phyloP scores from a whole-genome alignment of 2,329 filamentous ascomycete species.

The Truncatella angustata region DNA sequence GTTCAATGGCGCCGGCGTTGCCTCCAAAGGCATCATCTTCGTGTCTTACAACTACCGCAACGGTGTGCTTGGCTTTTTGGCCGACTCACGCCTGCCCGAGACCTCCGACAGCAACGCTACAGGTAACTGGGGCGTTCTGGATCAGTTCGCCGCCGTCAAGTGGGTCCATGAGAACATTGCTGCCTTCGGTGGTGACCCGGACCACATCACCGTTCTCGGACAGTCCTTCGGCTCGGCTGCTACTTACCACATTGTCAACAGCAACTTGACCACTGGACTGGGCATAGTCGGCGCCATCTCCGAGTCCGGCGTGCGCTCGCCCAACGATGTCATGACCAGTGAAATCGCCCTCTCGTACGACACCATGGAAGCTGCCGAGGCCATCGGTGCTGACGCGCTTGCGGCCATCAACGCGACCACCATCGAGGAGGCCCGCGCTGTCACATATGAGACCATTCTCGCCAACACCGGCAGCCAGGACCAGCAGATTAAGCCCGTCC shows the following conservation, averaged over 20 bases:
- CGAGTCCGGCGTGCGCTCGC: slow-evolving; percentile 29
- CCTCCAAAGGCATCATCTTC: slow-evolving; percentile 19
- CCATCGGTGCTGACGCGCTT: slow-evolving; percentile 15
- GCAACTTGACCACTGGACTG: slow-evolving; percentile 20
- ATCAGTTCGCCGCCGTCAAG: slow-evolving; percentile 18
- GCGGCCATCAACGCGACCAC: slow-evolving; percentile 17
- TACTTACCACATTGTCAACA: slow-evolving; percentile 23
- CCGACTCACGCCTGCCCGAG: slow-evolving; percentile 31
- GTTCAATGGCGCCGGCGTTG: slow-evolving; percentile 18
- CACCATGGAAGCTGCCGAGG: slow-evolving; percentile 18
- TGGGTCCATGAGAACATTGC: slow-evolving; percentile 8
- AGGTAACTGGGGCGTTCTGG: slow-evolving; percentile 25
- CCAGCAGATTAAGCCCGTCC: neutral
- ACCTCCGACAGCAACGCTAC: slow-evolving; percentile 23
- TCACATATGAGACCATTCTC: slow-evolving; percentile 15
- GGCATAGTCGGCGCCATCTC: slow-evolving; percentile 29
- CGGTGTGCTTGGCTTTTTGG: slow-evolving; percentile 19
- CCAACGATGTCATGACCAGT: slow-evolving; percentile 28
- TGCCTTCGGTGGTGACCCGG: too few relatives aligned
- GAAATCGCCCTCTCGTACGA: slow-evolving; percentile 25
- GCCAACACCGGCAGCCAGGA: slow-evolving; percentile 14
- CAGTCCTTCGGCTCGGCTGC: slow-evolving; percentile 16
- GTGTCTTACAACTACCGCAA: slow-evolving; percentile 23
- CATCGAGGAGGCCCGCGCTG: slow-evolving; percentile 18
- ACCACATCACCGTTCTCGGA: slow-evolving; percentile 14